These are phyloP conservation scores for Wickerhamiella allomyrinae DNA, from an alignment of 805 yeast genomes.

Conservation along the genomic window DNA sequence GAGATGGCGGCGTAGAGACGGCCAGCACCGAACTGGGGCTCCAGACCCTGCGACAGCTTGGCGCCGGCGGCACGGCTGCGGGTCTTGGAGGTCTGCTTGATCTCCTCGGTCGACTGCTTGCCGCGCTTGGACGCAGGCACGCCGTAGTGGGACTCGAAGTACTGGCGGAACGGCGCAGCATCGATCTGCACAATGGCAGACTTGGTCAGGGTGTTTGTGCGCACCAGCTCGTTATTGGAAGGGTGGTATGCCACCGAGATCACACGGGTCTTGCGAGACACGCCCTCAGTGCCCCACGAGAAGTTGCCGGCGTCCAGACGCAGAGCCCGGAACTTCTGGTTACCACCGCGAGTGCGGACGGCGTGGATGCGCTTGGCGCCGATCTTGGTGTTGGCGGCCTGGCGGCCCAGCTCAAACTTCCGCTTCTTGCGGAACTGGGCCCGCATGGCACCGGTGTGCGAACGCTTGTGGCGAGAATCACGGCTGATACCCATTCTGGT, in stretches of 20 bases:
- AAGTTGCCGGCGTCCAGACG: constrained; percentile 87
- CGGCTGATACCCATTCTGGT: constrained; percentile 97
- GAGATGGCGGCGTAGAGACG: constrained; percentile 97
- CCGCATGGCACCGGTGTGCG: constrained; percentile 99
- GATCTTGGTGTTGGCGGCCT: constrained; percentile 98
- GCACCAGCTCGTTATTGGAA: constrained; percentile 97
- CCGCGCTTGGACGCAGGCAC: constrained; percentile 35
- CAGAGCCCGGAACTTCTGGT: constrained; percentile 98
- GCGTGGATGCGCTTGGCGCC: constrained; percentile 98
- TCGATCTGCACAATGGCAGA: constrained; percentile 98
- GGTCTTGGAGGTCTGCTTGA: constrained; percentile 58
- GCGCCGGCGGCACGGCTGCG: constrained; percentile 67
- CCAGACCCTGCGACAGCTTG: constrained; percentile 79
- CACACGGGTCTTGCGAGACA: constrained; percentile 97
- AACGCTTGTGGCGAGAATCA: constrained; percentile 99
- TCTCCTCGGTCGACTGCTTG: constrained; percentile 68
- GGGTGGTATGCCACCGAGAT: constrained; percentile 98
- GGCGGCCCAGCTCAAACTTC: constrained; percentile 99
- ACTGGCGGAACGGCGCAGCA: constrained; percentile 99
- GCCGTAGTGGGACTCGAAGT: constrained; percentile 99
- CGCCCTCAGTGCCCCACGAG: constrained; percentile 99
- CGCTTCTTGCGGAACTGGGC: constrained; percentile 99
- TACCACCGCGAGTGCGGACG: constrained; percentile 99
- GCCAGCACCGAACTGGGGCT: constrained; percentile 96
- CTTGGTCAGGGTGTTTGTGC: constrained; percentile 99